A percentile compares a stretch with the other conserved stretches of the same genome.
Conservation (phyloP, 106 monocot genomes). For the Dactylorhiza incarnata region DNA sequence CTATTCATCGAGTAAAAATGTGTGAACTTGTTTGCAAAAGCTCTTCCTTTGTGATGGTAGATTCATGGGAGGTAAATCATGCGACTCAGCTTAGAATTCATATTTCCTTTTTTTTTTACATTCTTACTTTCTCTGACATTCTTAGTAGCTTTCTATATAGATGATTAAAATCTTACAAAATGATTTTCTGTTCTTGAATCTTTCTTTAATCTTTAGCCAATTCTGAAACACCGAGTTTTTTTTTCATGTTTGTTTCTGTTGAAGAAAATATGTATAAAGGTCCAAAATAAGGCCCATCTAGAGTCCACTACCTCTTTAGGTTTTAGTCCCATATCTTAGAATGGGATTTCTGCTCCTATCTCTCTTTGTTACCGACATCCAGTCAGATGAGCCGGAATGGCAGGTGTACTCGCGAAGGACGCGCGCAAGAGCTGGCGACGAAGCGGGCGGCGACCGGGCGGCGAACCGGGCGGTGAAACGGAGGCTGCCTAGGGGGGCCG, state of each 20-base stretch:
- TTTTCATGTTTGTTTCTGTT: neutral
- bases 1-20: slow-evolving; percentile 49
- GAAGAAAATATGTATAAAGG: too few species aligned
- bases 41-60: slow-evolving; percentile 84
- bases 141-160: neutral
- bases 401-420: too few species aligned
- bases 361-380: too few species aligned
- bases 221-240: neutral
- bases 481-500: too few species aligned
- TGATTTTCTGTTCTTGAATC: neutral
- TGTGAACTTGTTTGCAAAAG: slow-evolving; percentile 78
- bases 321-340: too few species aligned
- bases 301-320: too few species aligned
- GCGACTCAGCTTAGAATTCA: neutral
- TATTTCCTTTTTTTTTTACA: neutral
- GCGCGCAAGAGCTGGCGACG: too few species aligned
- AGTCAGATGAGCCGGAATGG: too few species aligned
- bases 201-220: neutral
- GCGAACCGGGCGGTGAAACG: too few species aligned
- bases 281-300: too few species aligned
- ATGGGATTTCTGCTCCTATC: too few species aligned
- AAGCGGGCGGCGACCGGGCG: too few species aligned
- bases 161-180: neutral
- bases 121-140: neutral
- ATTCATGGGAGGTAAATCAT: slow-evolving; percentile 80